Evolutionary conservation across 371 early-diverging fungal species (phyloP), one percentile per base, ranked within the genome.

Genomic region (Rhizomucor miehei): DNA sequence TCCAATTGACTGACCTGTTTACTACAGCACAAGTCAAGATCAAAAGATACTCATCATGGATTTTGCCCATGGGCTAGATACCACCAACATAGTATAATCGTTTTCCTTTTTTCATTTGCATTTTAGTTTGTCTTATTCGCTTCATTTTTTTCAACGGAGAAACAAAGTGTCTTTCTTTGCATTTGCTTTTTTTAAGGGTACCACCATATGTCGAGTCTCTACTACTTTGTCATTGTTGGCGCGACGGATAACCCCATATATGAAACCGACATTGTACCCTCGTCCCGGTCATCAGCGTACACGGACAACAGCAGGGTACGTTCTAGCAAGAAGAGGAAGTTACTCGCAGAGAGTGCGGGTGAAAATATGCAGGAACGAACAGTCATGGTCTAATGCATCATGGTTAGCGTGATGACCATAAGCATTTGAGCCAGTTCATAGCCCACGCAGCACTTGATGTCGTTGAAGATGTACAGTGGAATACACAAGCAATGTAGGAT

Each of bases 391-490:
- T 29, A 29, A 29, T 34, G 20, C 35, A 35, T 21, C n/a, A 25
- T 23, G 6, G 14, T 5, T 60, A 87, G 75, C 79, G 79, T 55
- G 91, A 94, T 54, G 97, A 97, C 51, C 82, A 85, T 63, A 84
- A 88, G 50, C 94, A 95, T 67, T 68, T 98, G 55, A 93, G 92
- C 60, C 98, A 98, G 61, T 98, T 97, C 62, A 90, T 97, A 44
- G 87, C 91, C 14, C 97, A 98, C 67, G 87, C 97, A 1, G 93
- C 97, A 14, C 82, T 98, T 39, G 98, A 98, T 73, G 81, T 95
- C 35, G 91, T 98, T 11, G 97, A 97, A 58, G 98, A 96, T 62
- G 79, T 89, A 21, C 88, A 89, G 63, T 93, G 92, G 93, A 82
- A 73, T 44, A 89, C 90, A 20, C 89, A 79, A 50, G 80, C 87